Base-by-base conservation (phyloP, 768 basidiomycete genomes). In the Panellus pusillus region DNA sequence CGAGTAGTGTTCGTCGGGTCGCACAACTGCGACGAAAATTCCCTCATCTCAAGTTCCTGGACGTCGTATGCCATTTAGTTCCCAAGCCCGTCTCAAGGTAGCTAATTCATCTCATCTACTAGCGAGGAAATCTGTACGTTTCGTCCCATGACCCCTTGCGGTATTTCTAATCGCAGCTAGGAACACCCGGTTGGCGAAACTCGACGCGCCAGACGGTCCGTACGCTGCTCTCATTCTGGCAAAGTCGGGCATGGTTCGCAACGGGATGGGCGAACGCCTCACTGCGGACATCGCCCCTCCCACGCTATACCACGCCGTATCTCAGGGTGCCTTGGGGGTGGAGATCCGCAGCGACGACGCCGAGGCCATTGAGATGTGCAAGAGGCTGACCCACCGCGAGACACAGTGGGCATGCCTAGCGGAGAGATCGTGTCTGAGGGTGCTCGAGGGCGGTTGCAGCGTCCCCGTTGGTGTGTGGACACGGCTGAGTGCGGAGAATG, bases 371-470 rank as follows among this genome's bases (percentile, higher is more conserved):
- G 79, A 79, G 47, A 69, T 95, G 28, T 86, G 93, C 66, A 71
- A 78, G 31, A 75, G 74, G 20, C 68, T 94, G 43, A 91, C 83
- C 1, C 90, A 97, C 66, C 81, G 84, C 72, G 76, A 79, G 66
- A 93, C 93, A 0, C 78, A 84, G 43, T 92, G 86, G 86, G 72
- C 65, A 50, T 91, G 88, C 63, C 73, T 79, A 20, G 93, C 93
- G 2, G 97, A 99, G 71, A 82, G 97, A 13, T 90, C 88, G 1
- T 88, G 90, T 69, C 74, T 98, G 58, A 78, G 87, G n/a, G 86
- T 87, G 19, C 76, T 98, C 47, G 97, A 98, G 70, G 97, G 97
- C 27, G 97, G 97, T 20, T 99, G 97, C 72, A 94, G 91, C 57
- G 95, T 99, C 0, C 96, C 96, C 3, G 94, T 99, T 14, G 96